Percentiles rank a stretch among this genome's conserved stretches.
phyloP scores from a whole-genome alignment of 2,329 filamentous ascomycete species.

The Hyphodiscus sp. region DNA sequence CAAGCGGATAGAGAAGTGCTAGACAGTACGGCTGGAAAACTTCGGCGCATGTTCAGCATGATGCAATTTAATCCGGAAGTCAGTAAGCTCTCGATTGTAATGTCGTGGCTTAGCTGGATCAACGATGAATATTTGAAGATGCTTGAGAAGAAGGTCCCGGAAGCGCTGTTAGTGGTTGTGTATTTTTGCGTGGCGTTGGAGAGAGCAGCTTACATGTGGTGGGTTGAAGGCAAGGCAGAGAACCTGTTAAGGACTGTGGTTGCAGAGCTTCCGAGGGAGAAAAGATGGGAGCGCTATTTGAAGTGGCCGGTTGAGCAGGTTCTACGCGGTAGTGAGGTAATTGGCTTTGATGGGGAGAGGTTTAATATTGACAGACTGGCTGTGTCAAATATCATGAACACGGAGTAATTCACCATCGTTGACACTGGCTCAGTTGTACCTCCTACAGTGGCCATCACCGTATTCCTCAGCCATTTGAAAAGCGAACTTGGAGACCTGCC shows the following conservation, averaged over 20 bases:
- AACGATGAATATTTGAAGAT: slow-evolving; percentile 28
- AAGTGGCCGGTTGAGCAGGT: slow-evolving; percentile 20
- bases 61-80: slow-evolving; percentile 20
- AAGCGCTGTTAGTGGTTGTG: slow-evolving; percentile 32
- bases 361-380: background rate
- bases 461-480: background rate
- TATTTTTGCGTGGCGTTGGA: slow-evolving; percentile 35
- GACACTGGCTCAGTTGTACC: background rate
- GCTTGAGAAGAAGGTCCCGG: slow-evolving; percentile 31
- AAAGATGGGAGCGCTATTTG: slow-evolving; percentile 21
- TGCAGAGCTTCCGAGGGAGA: slow-evolving; percentile 15
- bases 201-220: slow-evolving; percentile 33
- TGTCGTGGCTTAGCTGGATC: slow-evolving; percentile 34
- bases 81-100: slow-evolving; percentile 16
- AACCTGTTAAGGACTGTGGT: slow-evolving; percentile 33
- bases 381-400: background rate
- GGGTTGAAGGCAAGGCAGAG: slow-evolving; percentile 37
- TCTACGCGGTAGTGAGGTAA: slow-evolving; percentile 5
- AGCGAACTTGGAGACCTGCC: background rate
- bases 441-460: too few species aligned
- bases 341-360: slow-evolving; percentile 1
- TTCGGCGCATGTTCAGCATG: slow-evolving; percentile 18
- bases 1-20: slow-evolving; percentile 9
- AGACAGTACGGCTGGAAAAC: slow-evolving; percentile 4
- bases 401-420: background rate